These are phyloP conservation scores for Aureobasidium uvarum DNA, from an alignment of 2,329 filamentous ascomycete genomes.

Conservation along the genomic window DNA sequence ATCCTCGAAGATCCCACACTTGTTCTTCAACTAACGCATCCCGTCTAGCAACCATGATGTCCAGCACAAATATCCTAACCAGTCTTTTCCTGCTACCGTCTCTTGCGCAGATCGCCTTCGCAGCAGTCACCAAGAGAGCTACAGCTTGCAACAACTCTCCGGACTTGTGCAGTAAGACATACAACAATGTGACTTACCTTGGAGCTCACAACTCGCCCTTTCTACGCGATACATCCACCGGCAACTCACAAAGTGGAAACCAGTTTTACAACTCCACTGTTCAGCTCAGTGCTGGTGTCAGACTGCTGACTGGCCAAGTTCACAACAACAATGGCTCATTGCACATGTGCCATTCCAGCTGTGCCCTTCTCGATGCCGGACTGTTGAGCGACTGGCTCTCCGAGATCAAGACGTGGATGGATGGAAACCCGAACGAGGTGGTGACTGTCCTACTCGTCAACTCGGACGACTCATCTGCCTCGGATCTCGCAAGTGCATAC, in stretches of 20 bases:
- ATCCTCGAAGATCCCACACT: not conserved
- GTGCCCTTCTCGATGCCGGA: conserved; percentile 67
- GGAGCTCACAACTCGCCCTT: conserved; percentile 75
- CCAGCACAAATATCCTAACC: conserved; percentile 14
- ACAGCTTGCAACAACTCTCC: conserved; percentile 74
- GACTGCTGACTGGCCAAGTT: conserved; percentile 69
- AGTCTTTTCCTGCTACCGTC: conserved; percentile 23
- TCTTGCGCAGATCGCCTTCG: conserved; percentile 14
- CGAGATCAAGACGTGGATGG: conserved; percentile 66
- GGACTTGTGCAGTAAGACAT: conserved; percentile 65
- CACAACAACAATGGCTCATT: conserved; percentile 51
- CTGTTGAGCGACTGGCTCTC: conserved; percentile 62
- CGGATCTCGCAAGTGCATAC: conserved; percentile 57
- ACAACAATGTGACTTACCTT: conserved; percentile 74
- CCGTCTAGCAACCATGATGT: conserved; percentile 11
- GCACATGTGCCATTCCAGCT: conserved; percentile 68
- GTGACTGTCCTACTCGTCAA: conserved; percentile 74
- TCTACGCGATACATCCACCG: conserved; percentile 61
- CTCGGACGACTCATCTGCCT: conserved; percentile 57
- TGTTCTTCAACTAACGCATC: not conserved
- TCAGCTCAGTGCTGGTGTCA: conserved; percentile 68
- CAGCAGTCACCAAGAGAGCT: conserved; percentile 23
- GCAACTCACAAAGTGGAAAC: conserved; percentile 64
- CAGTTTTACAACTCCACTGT: conserved; percentile 71
- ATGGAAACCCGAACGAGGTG: conserved; percentile 68